phyloP scores from a whole-genome alignment of 768 basidiomycete species.

The Clavaria fumosa region DNA sequence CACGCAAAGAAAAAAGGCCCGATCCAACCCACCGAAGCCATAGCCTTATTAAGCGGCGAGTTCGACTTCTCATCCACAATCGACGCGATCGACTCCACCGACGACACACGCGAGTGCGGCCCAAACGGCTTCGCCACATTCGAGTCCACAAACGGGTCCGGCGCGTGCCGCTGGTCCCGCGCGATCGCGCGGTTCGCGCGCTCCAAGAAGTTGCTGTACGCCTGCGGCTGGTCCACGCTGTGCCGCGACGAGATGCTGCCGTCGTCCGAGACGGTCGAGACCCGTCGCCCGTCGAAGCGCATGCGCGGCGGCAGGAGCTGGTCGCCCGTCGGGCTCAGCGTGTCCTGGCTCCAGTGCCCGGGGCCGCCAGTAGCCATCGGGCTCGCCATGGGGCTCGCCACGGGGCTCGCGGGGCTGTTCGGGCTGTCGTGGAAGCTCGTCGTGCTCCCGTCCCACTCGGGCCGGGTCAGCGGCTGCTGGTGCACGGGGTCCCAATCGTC shows the following conservation, averaged over 20 bases:
- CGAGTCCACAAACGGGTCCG: constrained; percentile 74
- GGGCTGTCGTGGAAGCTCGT: constrained; percentile 36
- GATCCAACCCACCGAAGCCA: constrained; percentile 49
- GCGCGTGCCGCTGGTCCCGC: constrained; percentile 57
- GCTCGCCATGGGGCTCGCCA: constrained; percentile 3
- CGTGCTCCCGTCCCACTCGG: constrained; percentile 66
- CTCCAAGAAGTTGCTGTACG: constrained; percentile 69
- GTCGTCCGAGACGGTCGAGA: constrained; percentile 30
- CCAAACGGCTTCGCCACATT: constrained; percentile 56
- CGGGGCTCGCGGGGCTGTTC: constrained; percentile 1
- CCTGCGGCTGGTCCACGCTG: constrained; percentile 23
- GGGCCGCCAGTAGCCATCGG: constrained; percentile 37
- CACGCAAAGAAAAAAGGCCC: background rate
- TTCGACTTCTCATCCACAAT: constrained; percentile 85
- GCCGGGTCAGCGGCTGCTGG: constrained; percentile 50
- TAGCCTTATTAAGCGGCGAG: constrained; percentile 88
- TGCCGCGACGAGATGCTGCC: constrained; percentile 33
- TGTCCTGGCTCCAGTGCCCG: constrained; percentile 46
- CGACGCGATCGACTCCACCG: constrained; percentile 82
- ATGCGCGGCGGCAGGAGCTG: constrained; percentile 20
- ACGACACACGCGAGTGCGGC: constrained; percentile 60
- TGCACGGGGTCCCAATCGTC: constrained; percentile 71
- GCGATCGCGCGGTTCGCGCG: constrained; percentile 76
- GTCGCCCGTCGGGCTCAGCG: constrained; percentile 31
- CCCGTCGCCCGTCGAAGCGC: constrained; percentile 23